Evolutionary conservation across 352 stramenopile species (phyloP), one percentile per base, ranked within the genome.

Genomic region (Phytophthora megakarya): DNA sequence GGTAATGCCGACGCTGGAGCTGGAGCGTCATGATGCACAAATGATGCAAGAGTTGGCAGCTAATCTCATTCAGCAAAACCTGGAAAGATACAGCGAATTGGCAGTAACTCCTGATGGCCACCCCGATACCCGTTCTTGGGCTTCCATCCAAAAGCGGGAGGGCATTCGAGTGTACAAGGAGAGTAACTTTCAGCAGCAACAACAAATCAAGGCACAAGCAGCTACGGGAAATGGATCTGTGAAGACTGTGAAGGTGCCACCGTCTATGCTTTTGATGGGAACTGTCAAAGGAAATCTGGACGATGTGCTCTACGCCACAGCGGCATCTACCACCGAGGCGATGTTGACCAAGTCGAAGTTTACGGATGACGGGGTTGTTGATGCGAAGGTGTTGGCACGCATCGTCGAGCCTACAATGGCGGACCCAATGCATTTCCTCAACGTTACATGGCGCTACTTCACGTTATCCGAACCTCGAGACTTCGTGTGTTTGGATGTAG

Each of bases 301-400:
- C 3, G 76, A 86, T 37, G 61, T 83, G 8, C 54, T 86, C 57
- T 86, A 80, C 46, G 76, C 74, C 16, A 45, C 73, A 7, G 61
- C 78, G 23, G 65, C 65, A 21, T 70, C 75, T 5, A 70, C 74
- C 11, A 75, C 75, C 2, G 67, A 76, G n/a, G 40, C 65, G 7
- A 79, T 79, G 58, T 45, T 64, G 33, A 72, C 52, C 28, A 76
- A 74, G 26, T 59, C 71, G 44, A 76, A 73, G 54, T 76, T 65
- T 37, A 76, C 52, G 2, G 46, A 76, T 18, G 67, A 79, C 46
- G 71, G 71, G 21, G 39, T 61, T 32, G 55, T 73, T 11, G 67
- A 70, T 25, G 64, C 35, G 50, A 76, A 73, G 26, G 61, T 79
- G 28, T 37, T 79, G 0, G 62, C 67, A 39, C 45, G 59, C 13